These are phyloP conservation scores for Tricholoma bakamatsutake DNA, from an alignment of 768 basidiomycete species.

Conservation along the genomic window DNA sequence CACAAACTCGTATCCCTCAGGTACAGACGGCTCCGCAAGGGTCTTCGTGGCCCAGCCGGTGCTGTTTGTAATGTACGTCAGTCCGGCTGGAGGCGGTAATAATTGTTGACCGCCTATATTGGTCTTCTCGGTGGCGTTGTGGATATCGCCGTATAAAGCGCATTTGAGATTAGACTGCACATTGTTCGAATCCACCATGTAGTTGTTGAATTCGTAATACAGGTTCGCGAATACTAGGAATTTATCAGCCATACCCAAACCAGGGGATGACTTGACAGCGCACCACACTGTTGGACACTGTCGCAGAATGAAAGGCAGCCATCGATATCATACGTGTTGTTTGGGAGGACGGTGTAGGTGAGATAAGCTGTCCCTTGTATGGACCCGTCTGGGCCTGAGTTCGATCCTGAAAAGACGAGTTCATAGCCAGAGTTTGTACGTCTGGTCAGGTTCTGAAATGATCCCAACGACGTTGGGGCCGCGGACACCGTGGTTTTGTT, in stretches of 20 bases:
- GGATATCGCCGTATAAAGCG: slow-evolving; percentile 37
- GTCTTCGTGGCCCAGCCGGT: slow-evolving; percentile 33
- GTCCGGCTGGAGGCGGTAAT: slow-evolving; percentile 25
- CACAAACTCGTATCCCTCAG: slow-evolving; percentile 39
- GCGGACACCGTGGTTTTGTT: slow-evolving; percentile 5
- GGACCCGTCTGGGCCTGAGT: slow-evolving; percentile 33
- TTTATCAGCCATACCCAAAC: not conserved
- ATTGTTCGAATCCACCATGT: slow-evolving; percentile 30
- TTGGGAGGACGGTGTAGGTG: slow-evolving; percentile 39
- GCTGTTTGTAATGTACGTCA: slow-evolving; percentile 39
- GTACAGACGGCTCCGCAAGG: slow-evolving; percentile 32
- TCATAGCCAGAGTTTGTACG: slow-evolving; percentile 27
- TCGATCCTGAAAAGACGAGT: slow-evolving; percentile 34
- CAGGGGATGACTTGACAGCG: slow-evolving; percentile 11
- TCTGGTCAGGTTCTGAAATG: not conserved
- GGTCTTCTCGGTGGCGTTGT: slow-evolving; percentile 37
- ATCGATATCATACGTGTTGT: slow-evolving; percentile 39
- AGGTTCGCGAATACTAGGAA: slow-evolving; percentile 41
- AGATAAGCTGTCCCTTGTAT: slow-evolving; percentile 45
- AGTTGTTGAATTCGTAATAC: slow-evolving; percentile 44
- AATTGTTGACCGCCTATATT: slow-evolving; percentile 40
- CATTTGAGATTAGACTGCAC: slow-evolving; percentile 44
- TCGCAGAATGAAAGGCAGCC: slow-evolving; percentile 38
- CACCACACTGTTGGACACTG: slow-evolving; percentile 34
- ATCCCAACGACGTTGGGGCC: not conserved